Conservation (phyloP, 495 filamentous ascomycete species). For the Parathielavia hyrcaniae region DNA sequence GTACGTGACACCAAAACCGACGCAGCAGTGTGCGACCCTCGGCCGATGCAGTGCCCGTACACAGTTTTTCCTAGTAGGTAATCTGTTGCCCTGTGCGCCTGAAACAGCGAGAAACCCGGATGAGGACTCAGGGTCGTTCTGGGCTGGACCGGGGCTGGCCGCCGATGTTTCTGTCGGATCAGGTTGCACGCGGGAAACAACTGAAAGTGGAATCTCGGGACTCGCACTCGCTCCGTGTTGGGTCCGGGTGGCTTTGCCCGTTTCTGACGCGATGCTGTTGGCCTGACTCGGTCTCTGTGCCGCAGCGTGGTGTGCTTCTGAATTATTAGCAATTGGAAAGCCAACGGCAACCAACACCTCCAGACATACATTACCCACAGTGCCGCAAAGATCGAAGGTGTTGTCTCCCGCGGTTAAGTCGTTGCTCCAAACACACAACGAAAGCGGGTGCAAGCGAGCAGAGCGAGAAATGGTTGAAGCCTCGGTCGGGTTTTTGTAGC, state of each 20-base stretch:
- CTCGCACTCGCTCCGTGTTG: neutral
- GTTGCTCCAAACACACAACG: neutral
- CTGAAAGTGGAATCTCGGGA: neutral
- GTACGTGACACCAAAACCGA: neutral
- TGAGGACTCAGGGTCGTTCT: neutral
- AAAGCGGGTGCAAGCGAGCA: neutral
- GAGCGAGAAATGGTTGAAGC: neutral
- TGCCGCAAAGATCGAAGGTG: neutral
- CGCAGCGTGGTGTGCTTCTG: neutral
- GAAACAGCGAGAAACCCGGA: neutral
- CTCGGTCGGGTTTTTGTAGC: neutral
- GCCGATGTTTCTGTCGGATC: neutral
- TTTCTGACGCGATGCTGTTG: neutral
- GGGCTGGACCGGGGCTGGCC: neutral
- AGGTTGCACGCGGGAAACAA: conserved; percentile 1
- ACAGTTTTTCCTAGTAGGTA: neutral
- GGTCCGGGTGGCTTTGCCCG: neutral
- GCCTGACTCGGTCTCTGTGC: neutral
- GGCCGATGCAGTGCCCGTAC: neutral
- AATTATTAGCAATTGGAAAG: neutral
- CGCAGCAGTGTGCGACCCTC: neutral
- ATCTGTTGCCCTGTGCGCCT: neutral
- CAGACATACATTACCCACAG: neutral
- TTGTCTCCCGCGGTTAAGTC: neutral
- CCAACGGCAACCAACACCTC: neutral